Percentiles rank a stretch among this genome's conserved stretches.
phyloP scores from a whole-genome alignment of 2,329 filamentous ascomycete species.

The Thyridium curvatum region DNA sequence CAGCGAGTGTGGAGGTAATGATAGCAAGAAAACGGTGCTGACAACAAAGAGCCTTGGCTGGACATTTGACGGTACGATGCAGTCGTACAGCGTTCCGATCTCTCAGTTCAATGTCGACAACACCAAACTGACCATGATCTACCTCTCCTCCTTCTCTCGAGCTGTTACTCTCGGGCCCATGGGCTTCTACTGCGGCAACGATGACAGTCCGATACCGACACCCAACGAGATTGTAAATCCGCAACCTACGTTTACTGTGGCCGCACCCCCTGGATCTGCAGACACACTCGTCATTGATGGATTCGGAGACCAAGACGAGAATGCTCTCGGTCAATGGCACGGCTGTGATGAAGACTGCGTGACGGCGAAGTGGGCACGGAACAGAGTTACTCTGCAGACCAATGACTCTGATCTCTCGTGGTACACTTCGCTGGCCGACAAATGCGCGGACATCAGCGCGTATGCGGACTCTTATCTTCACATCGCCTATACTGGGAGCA shows the following conservation, averaged over 20 bases:
- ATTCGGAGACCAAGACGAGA: slow-evolving; percentile 45
- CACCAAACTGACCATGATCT: slow-evolving; percentile 43
- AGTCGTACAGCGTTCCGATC: slow-evolving; percentile 53
- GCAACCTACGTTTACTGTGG: slow-evolving; percentile 32
- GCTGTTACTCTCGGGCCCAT: slow-evolving; percentile 49
- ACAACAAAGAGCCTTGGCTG: slow-evolving; percentile 46
- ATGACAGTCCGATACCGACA: slow-evolving; percentile 29
- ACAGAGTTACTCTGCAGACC: slow-evolving; percentile 48
- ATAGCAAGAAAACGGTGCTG: slow-evolving; percentile 25
- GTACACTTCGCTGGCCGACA: slow-evolving; percentile 27
- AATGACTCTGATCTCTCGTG: slow-evolving; percentile 38
- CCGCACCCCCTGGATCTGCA: slow-evolving; percentile 41
- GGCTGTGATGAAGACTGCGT: slow-evolving; percentile 54
- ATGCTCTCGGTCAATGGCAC: slow-evolving; percentile 60
- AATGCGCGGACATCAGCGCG: slow-evolving; percentile 48
- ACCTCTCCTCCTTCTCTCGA: slow-evolving; percentile 39
- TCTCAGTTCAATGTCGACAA: slow-evolving; percentile 45
- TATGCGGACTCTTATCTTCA: slow-evolving; percentile 57
- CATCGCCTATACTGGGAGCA: slow-evolving; percentile 55
- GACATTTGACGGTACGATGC: slow-evolving; percentile 54
- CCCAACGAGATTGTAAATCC: slow-evolving; percentile 9
- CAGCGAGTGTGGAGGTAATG: slow-evolving; percentile 31
- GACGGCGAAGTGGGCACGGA: slow-evolving; percentile 40
- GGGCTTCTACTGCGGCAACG: slow-evolving; percentile 50
- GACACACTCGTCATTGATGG: slow-evolving; percentile 53